Percentiles rank a stretch among this genome's conserved stretches.
Conservation (phyloP, 2,329 filamentous ascomycete species). For the Elsinoe batatas region DNA sequence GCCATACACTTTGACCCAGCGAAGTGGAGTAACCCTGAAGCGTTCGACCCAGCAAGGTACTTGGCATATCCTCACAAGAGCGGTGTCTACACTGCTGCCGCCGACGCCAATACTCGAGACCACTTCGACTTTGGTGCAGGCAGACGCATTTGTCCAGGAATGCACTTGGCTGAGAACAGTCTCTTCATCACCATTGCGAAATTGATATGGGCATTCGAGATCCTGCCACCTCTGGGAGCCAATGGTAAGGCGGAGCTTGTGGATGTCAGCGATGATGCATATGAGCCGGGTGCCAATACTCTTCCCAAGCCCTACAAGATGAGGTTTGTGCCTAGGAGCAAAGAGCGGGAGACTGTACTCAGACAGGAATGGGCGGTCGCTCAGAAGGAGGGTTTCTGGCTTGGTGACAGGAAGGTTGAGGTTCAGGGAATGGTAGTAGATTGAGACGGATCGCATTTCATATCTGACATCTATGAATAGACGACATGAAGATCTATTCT, state of each 20-base stretch:
- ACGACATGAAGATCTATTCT: no score
- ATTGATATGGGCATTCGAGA: constrained; percentile 44
- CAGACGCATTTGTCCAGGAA: constrained; percentile 40
- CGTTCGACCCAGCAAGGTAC: constrained; percentile 25
- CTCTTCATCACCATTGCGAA: constrained; percentile 31
- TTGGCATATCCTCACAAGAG: constrained; percentile 21
- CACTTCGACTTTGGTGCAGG: constrained; percentile 43
- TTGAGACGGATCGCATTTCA: neutral
- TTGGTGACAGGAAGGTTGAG: constrained; percentile 8
- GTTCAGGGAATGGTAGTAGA: neutral
- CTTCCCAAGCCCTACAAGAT: constrained; percentile 12
- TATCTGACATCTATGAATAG: no score
- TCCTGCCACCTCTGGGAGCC: constrained; percentile 14
- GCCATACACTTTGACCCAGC: constrained; percentile 23
- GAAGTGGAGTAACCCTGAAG: constrained; percentile 21
- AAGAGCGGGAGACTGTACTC: constrained; percentile 27
- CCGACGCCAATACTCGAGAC: constrained; percentile 23
- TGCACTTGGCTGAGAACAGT: constrained; percentile 44
- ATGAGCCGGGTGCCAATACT: constrained; percentile 11
- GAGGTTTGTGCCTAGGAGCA: constrained; percentile 11
- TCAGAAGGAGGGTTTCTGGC: constrained; percentile 24
- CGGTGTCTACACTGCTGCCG: constrained; percentile 26
- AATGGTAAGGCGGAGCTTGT: constrained; percentile 1
- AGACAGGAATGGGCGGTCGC: constrained; percentile 31
- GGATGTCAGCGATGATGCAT: constrained; percentile 8